Evolutionary conservation across 352 stramenopile genomes (phyloP).

Genomic region (Lagenidium sp.): DNA sequence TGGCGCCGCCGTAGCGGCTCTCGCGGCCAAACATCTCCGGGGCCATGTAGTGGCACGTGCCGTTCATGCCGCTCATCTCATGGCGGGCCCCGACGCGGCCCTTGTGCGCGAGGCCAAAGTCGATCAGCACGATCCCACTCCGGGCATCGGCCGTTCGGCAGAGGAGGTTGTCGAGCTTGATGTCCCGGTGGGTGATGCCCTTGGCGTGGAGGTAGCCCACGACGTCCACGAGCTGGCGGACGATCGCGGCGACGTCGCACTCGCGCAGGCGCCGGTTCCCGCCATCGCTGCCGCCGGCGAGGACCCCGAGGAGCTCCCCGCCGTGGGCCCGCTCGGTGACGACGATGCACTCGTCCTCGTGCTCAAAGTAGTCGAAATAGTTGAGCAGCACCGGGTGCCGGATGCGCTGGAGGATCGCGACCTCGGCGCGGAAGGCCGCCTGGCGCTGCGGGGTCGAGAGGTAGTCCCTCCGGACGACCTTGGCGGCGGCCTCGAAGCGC

Average conservation of each 20-base stretch:
- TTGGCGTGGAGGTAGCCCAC: conserved; percentile 56
- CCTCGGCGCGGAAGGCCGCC: conserved; percentile 52
- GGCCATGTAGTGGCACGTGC: conserved; percentile 79
- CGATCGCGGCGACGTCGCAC: conserved; percentile 47
- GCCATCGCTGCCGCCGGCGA: conserved; percentile 11
- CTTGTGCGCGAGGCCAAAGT: conserved; percentile 73
- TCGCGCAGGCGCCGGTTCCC: conserved; percentile 27
- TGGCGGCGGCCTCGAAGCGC: conserved; percentile 50
- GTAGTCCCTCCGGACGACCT: conserved; percentile 59
- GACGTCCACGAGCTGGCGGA: conserved; percentile 61
- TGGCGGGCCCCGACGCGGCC: conserved; percentile 19
- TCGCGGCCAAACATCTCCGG: conserved; percentile 73
- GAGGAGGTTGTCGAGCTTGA: conserved; percentile 84
- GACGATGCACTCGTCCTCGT: conserved; percentile 52
- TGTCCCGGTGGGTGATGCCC: conserved; percentile 73
- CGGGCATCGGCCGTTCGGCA: conserved; percentile 32
- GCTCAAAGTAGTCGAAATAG: conserved; percentile 59
- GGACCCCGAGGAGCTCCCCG: conserved; percentile 54
- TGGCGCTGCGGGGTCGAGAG: conserved; percentile 56
- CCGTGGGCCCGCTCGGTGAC: conserved; percentile 54
- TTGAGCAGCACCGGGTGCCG: conserved; percentile 47
- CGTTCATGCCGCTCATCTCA: conserved; percentile 76
- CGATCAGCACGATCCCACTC: conserved; percentile 59
- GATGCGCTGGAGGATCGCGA: conserved; percentile 46
- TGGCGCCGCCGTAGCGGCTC: conserved; percentile 39